Conservation (phyloP, 2,329 filamentous ascomycete species). For the Rugonectria rugulosa region DNA sequence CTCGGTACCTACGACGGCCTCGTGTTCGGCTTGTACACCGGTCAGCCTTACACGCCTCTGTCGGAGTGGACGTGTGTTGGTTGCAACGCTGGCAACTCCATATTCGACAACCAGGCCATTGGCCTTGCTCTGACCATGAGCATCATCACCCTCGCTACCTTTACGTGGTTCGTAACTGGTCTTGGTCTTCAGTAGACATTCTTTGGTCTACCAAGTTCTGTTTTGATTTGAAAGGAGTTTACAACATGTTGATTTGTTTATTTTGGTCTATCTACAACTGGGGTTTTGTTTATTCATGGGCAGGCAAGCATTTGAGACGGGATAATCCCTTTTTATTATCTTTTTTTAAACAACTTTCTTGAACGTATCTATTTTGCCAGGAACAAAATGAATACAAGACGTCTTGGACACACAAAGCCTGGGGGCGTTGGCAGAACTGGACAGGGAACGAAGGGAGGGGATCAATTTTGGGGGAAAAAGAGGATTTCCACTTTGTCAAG, state of each 20-base stretch:
- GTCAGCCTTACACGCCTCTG: conserved; percentile 59
- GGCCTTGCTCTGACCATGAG: conserved; percentile 62
- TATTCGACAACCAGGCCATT: conserved; percentile 56
- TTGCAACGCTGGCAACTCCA: conserved; percentile 61
- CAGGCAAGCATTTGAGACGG: conserved; percentile 34
- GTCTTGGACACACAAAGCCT: conserved; percentile 12
- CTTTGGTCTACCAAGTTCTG: conserved; percentile 25
- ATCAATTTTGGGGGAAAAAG: conserved; percentile 10
- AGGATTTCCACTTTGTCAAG: neutral
- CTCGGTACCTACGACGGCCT: conserved; percentile 58
- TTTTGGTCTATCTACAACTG: neutral
- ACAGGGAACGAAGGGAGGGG: conserved; percentile 21
- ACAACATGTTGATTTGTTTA: neutral
- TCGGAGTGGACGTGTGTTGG: conserved; percentile 63
- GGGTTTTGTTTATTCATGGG: conserved; percentile 20
- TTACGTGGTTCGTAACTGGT: conserved; percentile 70
- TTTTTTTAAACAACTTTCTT: conserved; percentile 17
- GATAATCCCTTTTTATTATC: conserved; percentile 19
- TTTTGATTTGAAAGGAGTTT: neutral
- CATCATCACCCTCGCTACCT: conserved; percentile 63
- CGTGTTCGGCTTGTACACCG: conserved; percentile 65
- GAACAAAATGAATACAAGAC: conserved; percentile 26
- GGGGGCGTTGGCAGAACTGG: conserved; percentile 32
- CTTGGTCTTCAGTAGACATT: conserved; percentile 46
- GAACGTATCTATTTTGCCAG: conserved; percentile 18